phyloP scores from a whole-genome alignment of 2,329 filamentous ascomycete genomes.

The Sporothrix dimorphospora region DNA sequence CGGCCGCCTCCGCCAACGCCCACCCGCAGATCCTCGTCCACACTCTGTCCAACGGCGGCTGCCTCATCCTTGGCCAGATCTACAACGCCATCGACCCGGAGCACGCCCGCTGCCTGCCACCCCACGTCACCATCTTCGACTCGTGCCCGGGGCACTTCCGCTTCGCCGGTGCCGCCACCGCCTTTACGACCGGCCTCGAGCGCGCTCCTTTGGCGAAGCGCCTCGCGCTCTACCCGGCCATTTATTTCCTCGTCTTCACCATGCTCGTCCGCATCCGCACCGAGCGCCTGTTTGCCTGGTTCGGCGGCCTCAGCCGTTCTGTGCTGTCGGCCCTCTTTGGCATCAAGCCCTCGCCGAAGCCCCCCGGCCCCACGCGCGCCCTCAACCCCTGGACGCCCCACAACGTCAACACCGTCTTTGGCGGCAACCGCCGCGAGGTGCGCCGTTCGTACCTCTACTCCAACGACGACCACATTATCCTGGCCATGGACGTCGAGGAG shows the following conservation, averaged over 20 bases:
- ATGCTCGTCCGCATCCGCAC: conserved; percentile 39
- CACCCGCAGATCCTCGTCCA: conserved; percentile 48
- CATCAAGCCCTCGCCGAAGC: conserved; percentile 10
- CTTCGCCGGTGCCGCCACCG: conserved; percentile 37
- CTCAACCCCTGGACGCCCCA: conserved; percentile 38
- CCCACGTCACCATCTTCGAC: conserved; percentile 52
- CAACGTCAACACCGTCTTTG: conserved; percentile 41
- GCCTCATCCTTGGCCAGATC: conserved; percentile 46
- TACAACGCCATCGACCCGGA: conserved; percentile 37
- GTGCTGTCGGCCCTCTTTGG: neutral
- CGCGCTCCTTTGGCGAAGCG: conserved; percentile 32
- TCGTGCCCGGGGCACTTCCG: conserved; percentile 53
- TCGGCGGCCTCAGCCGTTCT: neutral
- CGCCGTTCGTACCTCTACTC: conserved; percentile 58
- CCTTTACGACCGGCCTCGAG: conserved; percentile 23
- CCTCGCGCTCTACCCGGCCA: conserved; percentile 35
- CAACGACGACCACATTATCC: conserved; percentile 52
- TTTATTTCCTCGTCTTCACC: conserved; percentile 39
- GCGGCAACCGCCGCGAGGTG: conserved; percentile 44
- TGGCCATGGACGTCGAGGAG: conserved; percentile 51
- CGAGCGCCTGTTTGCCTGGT: neutral
- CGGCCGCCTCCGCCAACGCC: conserved; percentile 36
- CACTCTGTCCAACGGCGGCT: conserved; percentile 58
- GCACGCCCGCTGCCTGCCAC: conserved; percentile 41
- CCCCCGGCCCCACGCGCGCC: conserved; percentile 17